These are phyloP conservation scores for Cryptococcus floricola DNA, from an alignment of 1,284 basidiomycete genomes.

Conservation along the genomic window DNA sequence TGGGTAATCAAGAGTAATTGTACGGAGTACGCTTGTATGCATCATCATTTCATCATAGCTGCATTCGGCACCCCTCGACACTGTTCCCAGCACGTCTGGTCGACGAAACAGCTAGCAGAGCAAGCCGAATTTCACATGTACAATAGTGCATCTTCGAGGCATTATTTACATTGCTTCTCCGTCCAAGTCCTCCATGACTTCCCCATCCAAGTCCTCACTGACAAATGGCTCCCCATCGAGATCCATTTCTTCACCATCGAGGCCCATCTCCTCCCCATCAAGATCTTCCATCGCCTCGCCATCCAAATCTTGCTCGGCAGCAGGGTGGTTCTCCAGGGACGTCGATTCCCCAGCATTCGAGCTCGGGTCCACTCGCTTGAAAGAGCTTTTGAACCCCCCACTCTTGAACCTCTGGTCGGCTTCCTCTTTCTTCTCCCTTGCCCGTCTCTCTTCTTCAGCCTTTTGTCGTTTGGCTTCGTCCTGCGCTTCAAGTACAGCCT, in stretches of 20 bases:
- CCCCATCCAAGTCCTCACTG: conserved; percentile 40
- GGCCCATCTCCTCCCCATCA: conserved; percentile 40
- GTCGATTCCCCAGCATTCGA: background rate
- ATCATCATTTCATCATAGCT: background rate
- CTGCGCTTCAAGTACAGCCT: background rate
- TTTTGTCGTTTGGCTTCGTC: conserved; percentile 3
- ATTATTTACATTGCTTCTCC: conserved; percentile 1
- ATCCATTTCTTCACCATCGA: conserved; percentile 49
- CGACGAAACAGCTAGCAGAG: too few species aligned
- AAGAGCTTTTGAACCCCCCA: conserved; percentile 56
- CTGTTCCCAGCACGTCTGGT: too few species aligned
- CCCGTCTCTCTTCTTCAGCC: conserved; percentile 1
- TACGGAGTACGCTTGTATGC: background rate
- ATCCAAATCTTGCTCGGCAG: conserved; percentile 36
- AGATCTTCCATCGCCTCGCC: conserved; percentile 35
- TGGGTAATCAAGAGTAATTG: conserved; percentile 11
- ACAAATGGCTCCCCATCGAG: conserved; percentile 56
- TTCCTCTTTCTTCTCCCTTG: conserved; percentile 3
- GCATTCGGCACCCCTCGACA: background rate
- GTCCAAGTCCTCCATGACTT: conserved; percentile 46
- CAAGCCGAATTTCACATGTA: background rate
- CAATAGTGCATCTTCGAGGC: background rate
- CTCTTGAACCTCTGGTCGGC: conserved; percentile 65
- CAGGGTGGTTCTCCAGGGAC: background rate
- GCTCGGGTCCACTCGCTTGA: conserved; percentile 25